Percentiles rank a stretch among this genome's conserved stretches.
Evolutionary conservation across 1,284 basidiomycete species (phyloP).

Genomic region (Cryptococcus sp.): DNA sequence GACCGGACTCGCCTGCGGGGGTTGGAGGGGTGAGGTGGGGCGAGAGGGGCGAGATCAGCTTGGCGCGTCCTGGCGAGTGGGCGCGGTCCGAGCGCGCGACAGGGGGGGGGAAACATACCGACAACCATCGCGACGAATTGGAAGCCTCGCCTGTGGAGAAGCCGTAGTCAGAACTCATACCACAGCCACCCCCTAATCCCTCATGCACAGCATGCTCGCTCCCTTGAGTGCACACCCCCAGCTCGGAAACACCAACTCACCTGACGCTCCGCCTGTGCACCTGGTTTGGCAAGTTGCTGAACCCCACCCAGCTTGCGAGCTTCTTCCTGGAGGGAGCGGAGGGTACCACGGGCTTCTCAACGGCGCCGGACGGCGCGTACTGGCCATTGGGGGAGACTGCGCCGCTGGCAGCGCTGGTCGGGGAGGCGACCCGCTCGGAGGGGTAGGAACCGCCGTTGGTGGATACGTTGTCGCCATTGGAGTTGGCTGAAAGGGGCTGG

Average conservation of each 20-base stretch:
- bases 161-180: neutral
- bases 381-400: constrained; percentile 13
- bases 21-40: neutral
- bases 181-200: neutral
- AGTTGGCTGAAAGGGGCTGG: constrained; percentile 13
- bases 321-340: constrained; percentile 36
- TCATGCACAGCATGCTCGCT: neutral
- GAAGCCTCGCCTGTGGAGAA: constrained; percentile 70
- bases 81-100: constrained; percentile 3
- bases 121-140: constrained; percentile 96
- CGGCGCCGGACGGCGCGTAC: neutral
- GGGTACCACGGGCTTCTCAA: neutral
- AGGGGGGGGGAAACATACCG: constrained; percentile 59
- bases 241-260: constrained; percentile 36
- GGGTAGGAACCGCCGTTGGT: neutral
- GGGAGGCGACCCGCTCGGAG: neutral
- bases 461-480: constrained; percentile 7
- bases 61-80: neutral
- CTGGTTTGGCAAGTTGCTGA: constrained; percentile 94
- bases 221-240: neutral
- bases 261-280: constrained; percentile 93
- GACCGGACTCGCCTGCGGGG: constrained; percentile 83
- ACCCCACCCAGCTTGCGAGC: constrained; percentile 57
- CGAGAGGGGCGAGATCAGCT: constrained; percentile 9
- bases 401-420: neutral